Evolutionary conservation across 768 basidiomycete genomes (phyloP), one percentile per base, ranked within the genome.

Genomic region (Lyophyllum shimeji): DNA sequence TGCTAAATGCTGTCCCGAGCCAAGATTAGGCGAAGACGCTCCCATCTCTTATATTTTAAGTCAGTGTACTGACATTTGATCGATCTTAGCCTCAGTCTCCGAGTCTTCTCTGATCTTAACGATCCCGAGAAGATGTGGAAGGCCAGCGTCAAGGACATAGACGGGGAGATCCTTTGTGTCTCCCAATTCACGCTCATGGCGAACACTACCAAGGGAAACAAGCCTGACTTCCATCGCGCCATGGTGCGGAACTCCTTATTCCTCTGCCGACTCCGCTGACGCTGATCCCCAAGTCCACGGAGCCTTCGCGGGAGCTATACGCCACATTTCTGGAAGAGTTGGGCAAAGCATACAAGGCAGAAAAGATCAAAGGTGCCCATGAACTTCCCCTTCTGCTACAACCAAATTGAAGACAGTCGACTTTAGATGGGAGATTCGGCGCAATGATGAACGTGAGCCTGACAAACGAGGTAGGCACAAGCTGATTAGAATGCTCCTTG

Each of bases 401-500:
- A n/a, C 39, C 56, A 11, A 17, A 13, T 37, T 61, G 52, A 49
- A 3, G 27, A 45, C 49, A 48, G 37, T 31, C 21, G 20, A 45
- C 13, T 52, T 20, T 55, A 95, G 95, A 98, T 69, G 95, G 95
- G n/a, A 79, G 76, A 61, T 97, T 98, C 67, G 94, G 94, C 29
- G 95, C 94, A 4, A 96, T 96, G 95, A 98, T 98, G 95, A 82
- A 86, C 55, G 92, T 98, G 50, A 83, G 77, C 58, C 71, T 96
- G 53, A 87, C 82, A 20, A 98, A 98, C 67, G 95, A 98, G 76
- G 93, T 91, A 69, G 39, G 76, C 63, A 46, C 47, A 27, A 40
- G 39, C 46, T 52, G 31, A 33, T 52, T 24, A 44, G 48, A 53
- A 53, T 74, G 77, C 75, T 76, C 79, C n/a, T 40, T 18, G 2